These are phyloP conservation scores for Cucurbita pepo DNA, from an alignment of 306 rosid genomes.

Conservation along the genomic window DNA sequence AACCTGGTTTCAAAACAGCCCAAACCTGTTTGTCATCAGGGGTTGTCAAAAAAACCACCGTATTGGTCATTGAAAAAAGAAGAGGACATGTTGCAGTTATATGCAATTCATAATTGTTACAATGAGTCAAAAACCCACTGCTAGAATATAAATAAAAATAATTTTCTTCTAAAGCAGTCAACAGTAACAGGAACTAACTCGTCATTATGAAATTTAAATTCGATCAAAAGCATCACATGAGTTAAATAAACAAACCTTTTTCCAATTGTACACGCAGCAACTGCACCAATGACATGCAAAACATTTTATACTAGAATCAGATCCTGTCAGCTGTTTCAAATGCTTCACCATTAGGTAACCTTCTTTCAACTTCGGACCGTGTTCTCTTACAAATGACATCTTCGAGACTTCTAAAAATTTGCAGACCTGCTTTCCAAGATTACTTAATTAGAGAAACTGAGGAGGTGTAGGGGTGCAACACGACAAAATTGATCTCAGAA, in stretches of 20 bases:
- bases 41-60: neutral
- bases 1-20: constrained; percentile 42
- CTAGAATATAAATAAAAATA: neutral
- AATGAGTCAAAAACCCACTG: neutral
- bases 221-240: neutral
- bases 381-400: constrained; percentile 30
- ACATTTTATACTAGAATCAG: constrained; percentile 18
- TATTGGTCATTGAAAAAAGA: neutral
- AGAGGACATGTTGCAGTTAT: neutral
- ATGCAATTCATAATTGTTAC: neutral
- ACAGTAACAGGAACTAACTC: neutral
- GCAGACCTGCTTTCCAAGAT: constrained; percentile 25
- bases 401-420: constrained; percentile 40
- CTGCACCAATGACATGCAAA: constrained; percentile 2
- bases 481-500: too few relatives aligned
- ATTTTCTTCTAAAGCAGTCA: neutral
- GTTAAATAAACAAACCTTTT: constrained; percentile 20
- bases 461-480: neutral
- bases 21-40: constrained; percentile 24
- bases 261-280: constrained; percentile 27
- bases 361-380: constrained; percentile 42
- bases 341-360: constrained; percentile 40
- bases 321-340: constrained; percentile 15
- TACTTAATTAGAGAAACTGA: neutral
- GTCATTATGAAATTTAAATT: neutral